Base-by-base conservation (phyloP, 164 flowering plant genomes). In the Piper longum region DNA sequence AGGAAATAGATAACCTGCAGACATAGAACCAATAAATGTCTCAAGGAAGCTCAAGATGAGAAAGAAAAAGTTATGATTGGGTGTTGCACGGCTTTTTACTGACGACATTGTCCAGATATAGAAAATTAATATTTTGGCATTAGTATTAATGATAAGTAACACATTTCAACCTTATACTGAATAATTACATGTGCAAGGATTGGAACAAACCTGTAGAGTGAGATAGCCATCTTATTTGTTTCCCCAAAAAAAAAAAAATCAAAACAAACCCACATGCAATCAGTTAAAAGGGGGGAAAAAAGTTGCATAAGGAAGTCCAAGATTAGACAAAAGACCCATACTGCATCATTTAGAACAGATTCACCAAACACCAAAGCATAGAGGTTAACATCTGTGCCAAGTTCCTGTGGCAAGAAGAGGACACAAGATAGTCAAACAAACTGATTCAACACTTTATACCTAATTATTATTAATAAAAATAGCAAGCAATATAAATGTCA, bases 361-460 rank as follows among this genome's bases (percentile, higher is more conserved):
- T 95, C 99, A 43, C 99, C 99, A 81, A 95, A 95, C 61, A 95
- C 99, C 80, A 95, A 73, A 17, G 99, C 99, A 77, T 95, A 95
- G 17, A 95, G 86, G 76, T 95, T 95, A 74, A 69, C 72, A 70
- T 95, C 97, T 39, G 93, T 82, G 69, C 99, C 99, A 69, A 95
- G 89, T 75, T 95, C 65, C 66, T 64, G 45, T 45, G 26, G 40
- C 41, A 11, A 5, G 41, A 5, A 40, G 36, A 26, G 36, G 14
- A 48, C 11, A 9, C 9, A 6, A 48, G 14, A 48, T 48, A 14
- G 52, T 0, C 52, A 48, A 14, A 14, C 14, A 9, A 48, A 2
- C 36, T 26, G 36, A 26, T 26, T 26, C 36, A 26, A 26, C 36
- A 26, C 36, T 26, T 26, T 26, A 26, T 26, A 26, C 36, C 36